These are phyloP conservation scores for Obelidium mucronatum DNA, from an alignment of 192 early-diverging fungal species.

Conservation along the genomic window DNA sequence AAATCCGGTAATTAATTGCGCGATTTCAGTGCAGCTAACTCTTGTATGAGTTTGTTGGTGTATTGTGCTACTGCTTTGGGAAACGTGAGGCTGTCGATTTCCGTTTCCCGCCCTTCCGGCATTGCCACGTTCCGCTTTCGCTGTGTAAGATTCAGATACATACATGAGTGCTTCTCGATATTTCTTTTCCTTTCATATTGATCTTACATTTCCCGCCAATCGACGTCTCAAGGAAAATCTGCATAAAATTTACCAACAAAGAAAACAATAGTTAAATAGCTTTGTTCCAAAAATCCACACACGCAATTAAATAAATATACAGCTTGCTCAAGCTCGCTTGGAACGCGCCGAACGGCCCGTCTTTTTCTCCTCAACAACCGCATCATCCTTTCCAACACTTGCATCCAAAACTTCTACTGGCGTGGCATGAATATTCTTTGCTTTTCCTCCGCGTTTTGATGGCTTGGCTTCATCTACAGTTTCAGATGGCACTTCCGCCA, in stretches of 20 bases:
- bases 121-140: no score
- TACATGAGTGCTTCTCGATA: no score
- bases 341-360: not conserved
- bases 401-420: not conserved
- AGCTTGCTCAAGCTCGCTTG: not conserved
- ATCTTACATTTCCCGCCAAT: no score
- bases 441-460: not conserved
- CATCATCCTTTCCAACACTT: not conserved
- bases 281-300: not conserved
- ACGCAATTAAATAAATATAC: not conserved
- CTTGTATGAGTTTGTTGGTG: no score
- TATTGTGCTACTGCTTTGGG: no score
- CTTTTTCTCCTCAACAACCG: not conserved
- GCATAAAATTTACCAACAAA: not conserved
- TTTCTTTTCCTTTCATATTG: no score
- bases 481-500: not conserved
- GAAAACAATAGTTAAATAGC: not conserved
- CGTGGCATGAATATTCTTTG: not conserved
- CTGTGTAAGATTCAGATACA: no score
- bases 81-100: no score
- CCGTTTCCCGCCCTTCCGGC: no score
- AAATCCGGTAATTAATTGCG: no score
- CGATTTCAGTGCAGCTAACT: no score
- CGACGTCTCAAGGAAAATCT: no score
- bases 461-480: not conserved